Evolutionary conservation across 1,284 basidiomycete genomes (phyloP), one percentile per base, ranked within the genome.

Genomic region (Chalciporus sp.): DNA sequence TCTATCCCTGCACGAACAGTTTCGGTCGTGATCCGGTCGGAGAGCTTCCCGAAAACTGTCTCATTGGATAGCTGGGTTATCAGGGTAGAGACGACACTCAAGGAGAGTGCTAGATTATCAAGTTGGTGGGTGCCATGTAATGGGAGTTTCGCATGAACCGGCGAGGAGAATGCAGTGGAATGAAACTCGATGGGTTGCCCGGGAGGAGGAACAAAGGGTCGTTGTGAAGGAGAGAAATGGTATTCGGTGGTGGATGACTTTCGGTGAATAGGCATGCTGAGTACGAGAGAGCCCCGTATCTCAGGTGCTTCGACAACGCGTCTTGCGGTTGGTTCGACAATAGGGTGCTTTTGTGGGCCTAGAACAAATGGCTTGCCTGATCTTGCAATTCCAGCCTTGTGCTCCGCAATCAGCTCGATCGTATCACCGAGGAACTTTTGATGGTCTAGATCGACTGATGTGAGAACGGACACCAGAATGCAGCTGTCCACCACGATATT

Each of bases 391-490:
- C 85, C 86, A 0, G 90, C 86, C 70, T 99, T 99, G 66, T 97
- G 90, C 37, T 71, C 72, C 0, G 95, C 83, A 57, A 99, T 98
- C 26, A 80, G 83, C 5, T 74, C 76, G 7, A 95, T 74, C 0
- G 92, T 90, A 51, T 81, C 71, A 0, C 96, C 97, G 4, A 99
- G 78, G 65, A 97, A 92, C 7, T 83, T 82, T 60, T 96, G 93
- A 71, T 99, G 96, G 72, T 99, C 97, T 39, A 97, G 75, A 66
- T 94, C 95, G 33, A 99, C 91, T 1, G 88, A 76, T 0, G 94
- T 92, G 31, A 99, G 78, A 16, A 87, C 87, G 31, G 92, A 94
- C 2, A 88, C 85, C 19, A 95, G 73, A 49, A 94, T 81, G 53
- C 80, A 77, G 3, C 82, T 76, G 44, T 87, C 81, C 0, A 86